Percentiles rank a stretch among this genome's conserved stretches.
Conservation (phyloP, 495 filamentous ascomycete species). For the Staphylotrichum longicolle region DNA sequence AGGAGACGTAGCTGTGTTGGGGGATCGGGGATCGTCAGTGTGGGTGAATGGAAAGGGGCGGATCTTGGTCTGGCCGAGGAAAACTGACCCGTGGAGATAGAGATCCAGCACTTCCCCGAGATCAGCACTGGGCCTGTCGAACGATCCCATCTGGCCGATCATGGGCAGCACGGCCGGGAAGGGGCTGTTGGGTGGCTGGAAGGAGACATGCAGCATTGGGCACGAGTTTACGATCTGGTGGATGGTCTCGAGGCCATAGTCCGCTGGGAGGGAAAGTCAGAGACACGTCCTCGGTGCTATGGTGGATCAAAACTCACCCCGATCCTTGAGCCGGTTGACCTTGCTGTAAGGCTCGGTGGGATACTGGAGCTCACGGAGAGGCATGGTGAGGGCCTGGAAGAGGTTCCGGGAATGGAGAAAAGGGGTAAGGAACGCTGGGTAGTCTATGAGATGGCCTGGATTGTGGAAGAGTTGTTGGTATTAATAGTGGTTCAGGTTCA, state of each 20-base stretch:
- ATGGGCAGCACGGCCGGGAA: constrained; percentile 82
- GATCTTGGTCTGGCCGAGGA: not conserved
- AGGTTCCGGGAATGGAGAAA: no score
- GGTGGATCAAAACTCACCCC: constrained; percentile 49
- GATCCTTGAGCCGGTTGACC: constrained; percentile 65
- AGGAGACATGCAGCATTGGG: constrained; percentile 81
- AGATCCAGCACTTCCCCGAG: constrained; percentile 68
- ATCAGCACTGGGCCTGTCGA: constrained; percentile 58
- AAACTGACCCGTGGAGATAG: constrained; percentile 70
- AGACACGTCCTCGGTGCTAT: not conserved
- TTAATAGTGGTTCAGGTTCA: no score
- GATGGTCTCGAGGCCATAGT: constrained; percentile 73
- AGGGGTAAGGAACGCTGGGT: no score
- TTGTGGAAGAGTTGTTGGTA: no score
- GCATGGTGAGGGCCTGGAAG: constrained; percentile 38
- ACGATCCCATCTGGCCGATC: constrained; percentile 82
- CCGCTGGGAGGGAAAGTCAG: constrained; percentile 46
- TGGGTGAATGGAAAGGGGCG: not conserved
- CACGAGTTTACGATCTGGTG: constrained; percentile 76
- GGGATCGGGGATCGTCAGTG: not conserved
- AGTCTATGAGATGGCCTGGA: no score
- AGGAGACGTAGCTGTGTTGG: constrained; percentile 60
- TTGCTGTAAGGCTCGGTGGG: constrained; percentile 66
- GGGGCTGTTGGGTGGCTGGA: constrained; percentile 60
- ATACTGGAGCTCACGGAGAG: constrained; percentile 57